These are phyloP conservation scores for Yamadazyma membranifaciens DNA, from an alignment of 1,139 yeast species.

Conservation along the genomic window DNA sequence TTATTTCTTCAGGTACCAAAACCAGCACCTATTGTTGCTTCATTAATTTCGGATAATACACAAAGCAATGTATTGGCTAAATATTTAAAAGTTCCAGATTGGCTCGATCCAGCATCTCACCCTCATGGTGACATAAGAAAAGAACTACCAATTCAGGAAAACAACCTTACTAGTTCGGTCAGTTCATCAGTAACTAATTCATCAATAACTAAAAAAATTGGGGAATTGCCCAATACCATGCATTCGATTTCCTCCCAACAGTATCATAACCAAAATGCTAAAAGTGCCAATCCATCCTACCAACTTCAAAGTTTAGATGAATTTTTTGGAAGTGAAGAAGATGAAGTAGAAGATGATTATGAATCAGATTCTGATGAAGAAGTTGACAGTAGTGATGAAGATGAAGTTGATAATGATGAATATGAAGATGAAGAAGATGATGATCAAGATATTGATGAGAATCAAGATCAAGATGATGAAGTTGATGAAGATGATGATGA, in stretches of 20 bases:
- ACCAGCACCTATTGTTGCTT: constrained; percentile 46
- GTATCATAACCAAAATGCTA: constrained; percentile 9
- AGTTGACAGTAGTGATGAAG: constrained; percentile 11
- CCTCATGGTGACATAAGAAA: constrained; percentile 41
- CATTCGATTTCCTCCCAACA: constrained; percentile 28
- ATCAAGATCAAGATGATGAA: constrained; percentile 7
- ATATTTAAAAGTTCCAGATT: constrained; percentile 28
- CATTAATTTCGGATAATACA: constrained; percentile 10
- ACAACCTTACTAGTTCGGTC: constrained; percentile 19
- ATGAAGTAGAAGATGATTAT: constrained; percentile 27
- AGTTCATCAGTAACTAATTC: constrained; percentile 15
- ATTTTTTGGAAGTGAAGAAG: constrained; percentile 63
- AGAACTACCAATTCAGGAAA: constrained; percentile 24
- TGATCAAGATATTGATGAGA: constrained; percentile 11
- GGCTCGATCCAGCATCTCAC: constrained; percentile 34
- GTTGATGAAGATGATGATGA: constrained; percentile 3
- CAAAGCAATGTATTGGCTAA: constrained; percentile 20
- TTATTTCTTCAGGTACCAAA: constrained; percentile 83
- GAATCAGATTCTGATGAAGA: constrained; percentile 27
- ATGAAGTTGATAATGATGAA: constrained; percentile 9
- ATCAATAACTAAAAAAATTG: constrained; percentile 17
- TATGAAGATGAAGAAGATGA: constrained; percentile 13
- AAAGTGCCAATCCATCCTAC: constrained; percentile 34
- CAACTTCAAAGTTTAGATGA: constrained; percentile 81
- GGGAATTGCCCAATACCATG: constrained; percentile 22